Evolutionary conservation across 1,139 yeast genomes (phyloP).

Genomic region (Blastobotrys arbuscula): DNA sequence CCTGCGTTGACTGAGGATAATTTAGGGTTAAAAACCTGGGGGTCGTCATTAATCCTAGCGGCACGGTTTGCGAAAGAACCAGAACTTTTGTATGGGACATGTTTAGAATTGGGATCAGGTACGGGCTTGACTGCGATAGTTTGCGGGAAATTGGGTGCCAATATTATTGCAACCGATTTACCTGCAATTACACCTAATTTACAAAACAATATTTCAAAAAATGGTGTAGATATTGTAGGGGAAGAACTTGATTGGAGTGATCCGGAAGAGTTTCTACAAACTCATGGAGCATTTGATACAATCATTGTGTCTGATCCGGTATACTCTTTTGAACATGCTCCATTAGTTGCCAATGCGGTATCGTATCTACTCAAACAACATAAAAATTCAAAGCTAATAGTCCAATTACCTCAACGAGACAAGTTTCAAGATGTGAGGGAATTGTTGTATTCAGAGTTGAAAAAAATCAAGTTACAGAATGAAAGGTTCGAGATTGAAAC

Average conservation of each 20-base stretch:
- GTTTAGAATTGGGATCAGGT: slow-evolving; percentile 83
- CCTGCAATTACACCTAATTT: slow-evolving; percentile 71
- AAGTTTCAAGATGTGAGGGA: slow-evolving; percentile 62
- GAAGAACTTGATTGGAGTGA: slow-evolving; percentile 73
- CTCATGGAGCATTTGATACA: slow-evolving; percentile 42
- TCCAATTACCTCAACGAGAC: slow-evolving; percentile 72
- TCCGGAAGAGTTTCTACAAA: slow-evolving; percentile 40
- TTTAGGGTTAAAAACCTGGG: slow-evolving; percentile 94
- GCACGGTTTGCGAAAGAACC: slow-evolving; percentile 41
- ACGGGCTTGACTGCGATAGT: slow-evolving; percentile 83
- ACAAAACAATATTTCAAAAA: slow-evolving; percentile 48
- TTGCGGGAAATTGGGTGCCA: slow-evolving; percentile 46
- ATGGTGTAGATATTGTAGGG: slow-evolving; percentile 35
- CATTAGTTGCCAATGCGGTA: slow-evolving; percentile 59
- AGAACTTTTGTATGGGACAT: slow-evolving; percentile 28
- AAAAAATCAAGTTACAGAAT: slow-evolving; percentile 30
- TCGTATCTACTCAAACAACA: slow-evolving; percentile 34
- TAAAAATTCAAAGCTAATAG: slow-evolving; percentile 40
- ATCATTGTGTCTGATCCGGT: slow-evolving; percentile 82
- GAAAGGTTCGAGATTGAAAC: slow-evolving; percentile 40
- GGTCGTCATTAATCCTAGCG: slow-evolving; percentile 71
- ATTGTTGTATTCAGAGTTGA: slow-evolving; percentile 51
- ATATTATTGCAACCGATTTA: slow-evolving; percentile 66
- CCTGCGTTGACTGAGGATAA: slow-evolving; percentile 85
- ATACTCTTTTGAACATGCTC: slow-evolving; percentile 77